These are phyloP conservation scores for Beauveria brongniartii DNA, from an alignment of 2,329 filamentous ascomycete species.

Conservation along the genomic window DNA sequence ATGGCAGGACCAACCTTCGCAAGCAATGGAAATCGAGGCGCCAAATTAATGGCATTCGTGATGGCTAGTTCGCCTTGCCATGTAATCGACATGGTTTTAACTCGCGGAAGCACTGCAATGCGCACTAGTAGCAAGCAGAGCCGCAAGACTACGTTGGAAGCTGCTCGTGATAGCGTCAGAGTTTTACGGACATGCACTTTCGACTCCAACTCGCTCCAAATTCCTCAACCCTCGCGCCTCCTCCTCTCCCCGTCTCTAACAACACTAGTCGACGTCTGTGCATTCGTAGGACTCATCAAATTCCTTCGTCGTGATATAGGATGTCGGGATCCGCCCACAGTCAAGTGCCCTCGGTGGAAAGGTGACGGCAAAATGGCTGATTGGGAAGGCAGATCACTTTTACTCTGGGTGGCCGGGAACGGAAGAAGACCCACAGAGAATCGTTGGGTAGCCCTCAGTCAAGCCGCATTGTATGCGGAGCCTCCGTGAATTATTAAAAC, in stretches of 20 bases:
- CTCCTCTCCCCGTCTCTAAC: background rate
- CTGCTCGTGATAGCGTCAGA: background rate
- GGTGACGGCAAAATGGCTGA: constrained; percentile 30
- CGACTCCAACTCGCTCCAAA: background rate
- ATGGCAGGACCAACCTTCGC: background rate
- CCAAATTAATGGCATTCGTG: background rate
- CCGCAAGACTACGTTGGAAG: background rate
- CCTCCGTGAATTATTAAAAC: constrained; percentile 39
- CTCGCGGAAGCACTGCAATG: background rate
- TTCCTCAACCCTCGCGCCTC: background rate
- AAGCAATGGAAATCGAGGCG: background rate
- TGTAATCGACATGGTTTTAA: background rate
- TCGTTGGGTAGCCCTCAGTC: constrained; percentile 41
- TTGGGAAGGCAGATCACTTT: constrained; percentile 39
- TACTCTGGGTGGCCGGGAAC: constrained; percentile 46
- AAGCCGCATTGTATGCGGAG: constrained; percentile 43
- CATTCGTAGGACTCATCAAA: background rate
- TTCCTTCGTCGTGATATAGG: background rate
- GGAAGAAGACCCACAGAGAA: constrained; percentile 43
- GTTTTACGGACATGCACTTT: background rate
- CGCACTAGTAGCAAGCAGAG: background rate
- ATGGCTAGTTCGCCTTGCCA: background rate
- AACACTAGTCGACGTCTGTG: background rate
- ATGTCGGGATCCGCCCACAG: constrained; percentile 47
- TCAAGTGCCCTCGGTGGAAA: constrained; percentile 32